Base-by-base conservation (phyloP, 2,329 filamentous ascomycete species). In the Cladosporium sp. region DNA sequence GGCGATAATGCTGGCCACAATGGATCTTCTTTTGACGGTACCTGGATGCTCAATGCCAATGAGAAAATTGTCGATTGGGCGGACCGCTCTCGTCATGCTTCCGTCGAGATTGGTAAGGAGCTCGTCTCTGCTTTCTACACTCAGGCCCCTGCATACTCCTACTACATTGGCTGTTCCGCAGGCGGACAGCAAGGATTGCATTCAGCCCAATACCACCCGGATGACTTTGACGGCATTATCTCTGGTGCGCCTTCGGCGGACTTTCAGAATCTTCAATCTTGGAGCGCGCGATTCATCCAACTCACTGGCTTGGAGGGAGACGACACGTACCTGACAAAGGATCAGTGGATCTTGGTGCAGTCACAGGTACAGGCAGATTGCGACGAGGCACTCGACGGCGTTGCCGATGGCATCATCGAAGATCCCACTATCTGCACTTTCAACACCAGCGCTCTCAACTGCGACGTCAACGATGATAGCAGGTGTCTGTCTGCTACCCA, bases 201-300 rank as follows among this genome's bases (percentile, higher is more conserved):
- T 58, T 73, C 74, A 1, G 70, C 74, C 4, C 73, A 78, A 55
- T 66, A 73, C 39, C 79, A 73, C 58, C 77, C 77, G 0, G 66
- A 74, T 10, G 77, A 79, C 60, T 79, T 79, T 53, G 76, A 79
- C 55, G 77, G 77, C 22, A 75, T 79, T 47, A 71, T 79, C 24
- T 71, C 74, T 56, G 76, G 74, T 10, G 71, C 77, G 37, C 70
- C 77, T 19, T 75, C 75, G 12, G 64, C 75, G 42, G 73, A 76
- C 61, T 76, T 75, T 58, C 70, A 77, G 59, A 73, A 75, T 40
- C 61, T 80, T 12, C 62, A 72, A 13, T 74, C 73, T 2, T 79
- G 75, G 77, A 73, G 72, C 48, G 74, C 71, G 3, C 67, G 71
- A 19, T 77, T 78, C 62, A 74, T 74, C 51, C 61, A 72, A 9